Evolutionary conservation across 2,329 filamentous ascomycete genomes (phyloP), one percentile per base, ranked within the genome.

Genomic region (Emergomyces orientalis): DNA sequence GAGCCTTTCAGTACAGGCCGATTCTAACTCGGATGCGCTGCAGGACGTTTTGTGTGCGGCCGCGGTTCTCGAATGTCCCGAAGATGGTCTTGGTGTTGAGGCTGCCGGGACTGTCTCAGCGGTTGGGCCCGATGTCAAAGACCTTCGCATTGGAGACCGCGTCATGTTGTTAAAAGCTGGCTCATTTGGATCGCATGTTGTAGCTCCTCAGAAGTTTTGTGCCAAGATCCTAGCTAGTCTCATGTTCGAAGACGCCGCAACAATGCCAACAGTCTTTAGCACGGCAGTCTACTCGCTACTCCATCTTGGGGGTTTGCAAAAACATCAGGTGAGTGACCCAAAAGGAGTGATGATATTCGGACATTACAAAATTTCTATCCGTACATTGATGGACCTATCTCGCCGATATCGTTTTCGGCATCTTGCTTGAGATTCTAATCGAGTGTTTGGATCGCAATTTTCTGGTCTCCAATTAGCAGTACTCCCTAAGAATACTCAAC

Each of bases 41-140:
- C 25, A 69, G 63, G 68, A 69, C 32, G 65, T 70, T 13, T 62
- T 63, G 1, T 59, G 63, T 41, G 63, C 67, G 2, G 67, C 69
- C 68, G 67, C 66, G 1, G 64, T 68, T 13, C 62, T 71, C 0
- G 68, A 27, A 45, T 64, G 60, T 39, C 65, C 66, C 52, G 62
- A 66, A 52, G 75, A 77, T 49, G 71, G 78, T 63, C 72, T 78
- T 34, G 78, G 77, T n/a, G 76, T 73, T 57, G 77, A 80, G 60
- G 76, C 74, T 4, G 71, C 77, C 1, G 78, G 78, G 3, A 66
- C 76, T 7, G 71, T 80, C 14, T 66, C 69, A 0, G 65, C 70
- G 17, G 71, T 74, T 27, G 72, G 72, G 0, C 65, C 70, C 1
- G 67, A 71, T 25, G 68, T 71, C 19, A 63, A 66, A 34, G 63